These are phyloP conservation scores for Stentor roeselii DNA, from an alignment of 73 alveolate species.

Conservation along the genomic window DNA sequence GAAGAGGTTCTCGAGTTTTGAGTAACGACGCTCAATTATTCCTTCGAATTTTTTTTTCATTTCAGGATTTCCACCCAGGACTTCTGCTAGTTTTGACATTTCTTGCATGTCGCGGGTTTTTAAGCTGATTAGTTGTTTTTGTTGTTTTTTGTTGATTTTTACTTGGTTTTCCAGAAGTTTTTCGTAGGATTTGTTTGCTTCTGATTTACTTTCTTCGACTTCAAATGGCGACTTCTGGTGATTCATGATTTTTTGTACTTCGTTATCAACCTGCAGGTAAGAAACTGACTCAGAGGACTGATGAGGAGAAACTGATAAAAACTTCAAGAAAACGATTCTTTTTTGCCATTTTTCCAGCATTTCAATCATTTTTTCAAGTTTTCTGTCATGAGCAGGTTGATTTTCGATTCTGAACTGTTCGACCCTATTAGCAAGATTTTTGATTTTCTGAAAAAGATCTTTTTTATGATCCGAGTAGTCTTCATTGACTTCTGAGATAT, in stretches of 20 bases:
- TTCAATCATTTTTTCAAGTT: neutral
- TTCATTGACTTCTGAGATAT: neutral
- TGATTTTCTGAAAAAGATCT: neutral
- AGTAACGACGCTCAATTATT: neutral
- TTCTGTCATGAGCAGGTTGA: too few species aligned
- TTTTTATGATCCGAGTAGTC: neutral
- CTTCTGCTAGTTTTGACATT: conserved; percentile 9
- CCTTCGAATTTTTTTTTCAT: neutral
- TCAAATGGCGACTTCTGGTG: neutral
- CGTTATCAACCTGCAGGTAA: neutral
- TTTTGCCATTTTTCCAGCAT: neutral
- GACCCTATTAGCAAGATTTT: neutral
- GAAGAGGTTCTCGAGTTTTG: neutral
- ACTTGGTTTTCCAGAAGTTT: neutral
- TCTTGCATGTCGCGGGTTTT: neutral
- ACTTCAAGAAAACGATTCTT: too few species aligned
- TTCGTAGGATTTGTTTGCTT: neutral
- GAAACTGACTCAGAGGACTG: too few species aligned
- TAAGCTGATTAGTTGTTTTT: neutral
- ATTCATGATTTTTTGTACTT: neutral
- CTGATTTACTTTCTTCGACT: neutral
- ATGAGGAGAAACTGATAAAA: too few species aligned
- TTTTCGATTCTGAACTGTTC: neutral
- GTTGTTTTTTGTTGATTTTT: neutral
- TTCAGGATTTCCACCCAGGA: neutral